phyloP scores from a whole-genome alignment of 306 rosid genomes.

The Quillaja saponaria region DNA sequence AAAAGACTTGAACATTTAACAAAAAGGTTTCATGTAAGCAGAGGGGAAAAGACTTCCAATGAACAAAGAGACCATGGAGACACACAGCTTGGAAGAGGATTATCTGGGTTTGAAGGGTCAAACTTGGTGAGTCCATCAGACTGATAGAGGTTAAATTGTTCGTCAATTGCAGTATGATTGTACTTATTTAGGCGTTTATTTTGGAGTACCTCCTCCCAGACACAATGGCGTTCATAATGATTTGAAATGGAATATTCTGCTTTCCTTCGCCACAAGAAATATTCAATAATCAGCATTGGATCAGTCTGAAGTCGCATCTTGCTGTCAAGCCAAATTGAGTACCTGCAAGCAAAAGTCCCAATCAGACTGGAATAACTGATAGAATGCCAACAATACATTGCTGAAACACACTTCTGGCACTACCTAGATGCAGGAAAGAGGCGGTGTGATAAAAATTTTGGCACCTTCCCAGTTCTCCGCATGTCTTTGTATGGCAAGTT shows the following conservation, averaged over 20 bases:
- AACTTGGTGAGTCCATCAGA: conserved; percentile 82
- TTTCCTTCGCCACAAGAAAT: conserved; percentile 79
- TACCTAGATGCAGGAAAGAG: conserved; percentile 88
- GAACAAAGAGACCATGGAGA: conserved; percentile 36
- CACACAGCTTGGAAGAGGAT: conserved; percentile 83
- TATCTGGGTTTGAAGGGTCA: conserved; percentile 58
- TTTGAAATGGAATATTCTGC: conserved; percentile 93
- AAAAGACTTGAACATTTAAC: conserved; percentile 23
- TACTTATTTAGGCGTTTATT: conserved; percentile 88
- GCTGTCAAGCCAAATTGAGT: conserved; percentile 97
- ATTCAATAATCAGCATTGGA: conserved; percentile 82
- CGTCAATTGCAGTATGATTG: conserved; percentile 76
- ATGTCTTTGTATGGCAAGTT: conserved; percentile 81
- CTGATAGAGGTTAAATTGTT: conserved; percentile 72
- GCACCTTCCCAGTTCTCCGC: conserved; percentile 98
- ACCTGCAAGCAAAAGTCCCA: conserved; percentile 53
- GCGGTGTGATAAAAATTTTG: conserved; percentile 87
- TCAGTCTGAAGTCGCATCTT: conserved; percentile 85
- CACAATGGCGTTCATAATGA: conserved; percentile 92
- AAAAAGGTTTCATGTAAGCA: conserved; percentile 11
- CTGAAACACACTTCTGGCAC: conserved; percentile 30
- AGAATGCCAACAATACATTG: conserved; percentile 26
- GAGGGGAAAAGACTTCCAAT: conserved; percentile 18
- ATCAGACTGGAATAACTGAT: conserved; percentile 22
- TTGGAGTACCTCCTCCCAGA: conserved; percentile 94